Evolutionary conservation across 805 yeast species (phyloP), one percentile per base, ranked within the genome.

Genomic region (Scheffersomyces coipomensis): DNA sequence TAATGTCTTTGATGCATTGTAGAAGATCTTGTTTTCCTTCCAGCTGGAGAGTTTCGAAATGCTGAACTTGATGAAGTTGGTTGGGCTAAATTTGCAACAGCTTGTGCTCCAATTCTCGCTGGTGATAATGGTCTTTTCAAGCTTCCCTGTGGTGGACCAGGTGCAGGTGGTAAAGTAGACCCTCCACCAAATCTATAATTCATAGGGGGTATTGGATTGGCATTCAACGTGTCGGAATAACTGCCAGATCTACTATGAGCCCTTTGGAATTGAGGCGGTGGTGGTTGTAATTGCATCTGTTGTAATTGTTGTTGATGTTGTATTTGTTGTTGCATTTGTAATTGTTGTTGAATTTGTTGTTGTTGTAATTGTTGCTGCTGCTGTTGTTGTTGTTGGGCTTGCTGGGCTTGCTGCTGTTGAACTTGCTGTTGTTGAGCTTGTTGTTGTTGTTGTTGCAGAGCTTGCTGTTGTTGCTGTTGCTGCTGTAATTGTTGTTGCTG

Each of bases 81-180:
- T 13, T 60, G 55, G 5, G 68, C 58, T 29, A 67, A 45, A 46
- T 55, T 61, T 16, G 87, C 83, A 1, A 83, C 85, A 1, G 88
- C 88, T 17, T 73, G 76, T 1, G 88, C 88, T 1, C 90, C 90
- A 9, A 82, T 71, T 48, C 79, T 80, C 1, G 88, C 85, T 0
- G 89, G 89, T 1, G 87, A 80, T 22, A 73, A 57, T 13, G 83
- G 78, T 44, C 82, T 58, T 44, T 37, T 16, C 36, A 12, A 10
- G 13, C 27, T 12, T 10, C 27, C 13, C 5, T 10, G 7, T 24
- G 33, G 8, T 35, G 38, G 3, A 21, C 13, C 18, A 17, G 37
- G 31, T 50, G 50, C 24, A 10, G 41, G 36, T 16, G 33, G 37
- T 24, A 42, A 29, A 9, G 26, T 18, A 2, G 53, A 35, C n/a